Conservation (phyloP, 495 filamentous ascomycete species). For the Talaromyces borbonicus region DNA sequence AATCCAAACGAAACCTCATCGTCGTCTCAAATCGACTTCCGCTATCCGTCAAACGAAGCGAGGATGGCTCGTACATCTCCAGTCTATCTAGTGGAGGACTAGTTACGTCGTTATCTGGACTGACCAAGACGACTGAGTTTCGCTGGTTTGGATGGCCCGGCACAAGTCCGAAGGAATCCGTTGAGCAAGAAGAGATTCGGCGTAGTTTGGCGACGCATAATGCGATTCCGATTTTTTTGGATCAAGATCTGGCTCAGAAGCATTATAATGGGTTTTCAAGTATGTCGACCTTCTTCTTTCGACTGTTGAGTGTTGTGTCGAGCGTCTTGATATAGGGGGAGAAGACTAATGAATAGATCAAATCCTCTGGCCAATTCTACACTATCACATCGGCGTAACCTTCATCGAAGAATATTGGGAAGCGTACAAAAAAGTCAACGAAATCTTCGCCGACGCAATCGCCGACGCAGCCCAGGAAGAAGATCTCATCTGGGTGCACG, state of each 20-base stretch:
- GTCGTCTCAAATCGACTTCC: conserved; percentile 85
- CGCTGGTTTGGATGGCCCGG: conserved; percentile 95
- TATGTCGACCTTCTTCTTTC: conserved; percentile 15
- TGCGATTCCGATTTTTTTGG: conserved; percentile 45
- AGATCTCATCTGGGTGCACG: conserved; percentile 89
- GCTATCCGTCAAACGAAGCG: conserved; percentile 71
- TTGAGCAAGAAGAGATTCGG: conserved; percentile 36
- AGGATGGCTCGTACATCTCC: conserved; percentile 61
- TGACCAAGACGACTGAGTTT: conserved; percentile 78
- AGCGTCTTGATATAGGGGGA: not conserved
- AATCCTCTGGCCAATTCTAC: conserved; percentile 91
- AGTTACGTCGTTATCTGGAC: conserved; percentile 73
- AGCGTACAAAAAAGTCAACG: conserved; percentile 79
- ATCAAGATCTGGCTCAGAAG: conserved; percentile 41
- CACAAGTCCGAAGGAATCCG: conserved; percentile 39
- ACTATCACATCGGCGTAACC: conserved; percentile 86
- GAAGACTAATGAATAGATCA: conserved; percentile 49
- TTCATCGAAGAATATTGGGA: conserved; percentile 83
- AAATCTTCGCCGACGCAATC: conserved; percentile 72
- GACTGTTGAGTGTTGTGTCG: too few species aligned
- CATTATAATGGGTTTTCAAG: conserved; percentile 56
- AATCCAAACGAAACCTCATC: conserved; percentile 43
- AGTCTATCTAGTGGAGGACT: conserved; percentile 82
- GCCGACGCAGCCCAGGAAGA: conserved; percentile 62
- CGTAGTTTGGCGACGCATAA: conserved; percentile 36